Base-by-base conservation (phyloP, 768 basidiomycete genomes). In the Rhodotorula kratochvilovae region DNA sequence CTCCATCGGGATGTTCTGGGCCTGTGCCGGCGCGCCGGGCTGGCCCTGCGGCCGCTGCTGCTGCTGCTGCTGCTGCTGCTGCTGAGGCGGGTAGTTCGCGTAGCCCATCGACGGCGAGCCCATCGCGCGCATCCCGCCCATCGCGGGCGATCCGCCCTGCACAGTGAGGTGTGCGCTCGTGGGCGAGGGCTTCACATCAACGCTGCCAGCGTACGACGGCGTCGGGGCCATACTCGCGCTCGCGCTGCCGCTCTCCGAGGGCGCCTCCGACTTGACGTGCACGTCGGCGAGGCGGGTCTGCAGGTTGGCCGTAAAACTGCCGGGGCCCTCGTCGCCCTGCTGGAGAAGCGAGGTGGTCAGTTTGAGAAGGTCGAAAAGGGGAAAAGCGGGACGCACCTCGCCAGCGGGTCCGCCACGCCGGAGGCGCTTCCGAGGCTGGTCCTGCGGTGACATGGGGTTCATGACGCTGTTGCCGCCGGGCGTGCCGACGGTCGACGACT, bases 241-340 rank as follows among this genome's bases (percentile, higher is more conserved):
- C 7, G 36, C 55, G 31, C 36, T 56, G 31, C 73, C 73, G 48
- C 25, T 50, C 48, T 50, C 48, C 23, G 48, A 50, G 23, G 48
- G 48, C 48, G 48, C 51, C 3, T 55, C 63, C 23, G 73, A 74
- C 50, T 74, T 58, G 67, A 74, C 73, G 31, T 74, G 70, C 31
- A 74, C 66, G 43, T 46, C 68, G 11, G 48, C 66, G 60, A 74
- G 69, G 53, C 69, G 73, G 45, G 31, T 46, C 39, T 67, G 69
- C 1, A 74, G 43, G 56, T 43, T 42, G 11, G 54, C 43, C n/a
- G 65, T 65, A 48, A 70, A 70, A 42, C 56, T 59, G 17, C 70
- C 70, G 16, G 70, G 66, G 23, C 70, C 70, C 12, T 71, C 70
- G 5, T 66, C 70, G 25, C 23, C 48, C 17, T 16, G 45, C 21